A percentile compares a stretch with the other conserved stretches of the same genome.
Evolutionary conservation across 352 stramenopile genomes (phyloP).

Genomic region (Phytophthora uliginosa): DNA sequence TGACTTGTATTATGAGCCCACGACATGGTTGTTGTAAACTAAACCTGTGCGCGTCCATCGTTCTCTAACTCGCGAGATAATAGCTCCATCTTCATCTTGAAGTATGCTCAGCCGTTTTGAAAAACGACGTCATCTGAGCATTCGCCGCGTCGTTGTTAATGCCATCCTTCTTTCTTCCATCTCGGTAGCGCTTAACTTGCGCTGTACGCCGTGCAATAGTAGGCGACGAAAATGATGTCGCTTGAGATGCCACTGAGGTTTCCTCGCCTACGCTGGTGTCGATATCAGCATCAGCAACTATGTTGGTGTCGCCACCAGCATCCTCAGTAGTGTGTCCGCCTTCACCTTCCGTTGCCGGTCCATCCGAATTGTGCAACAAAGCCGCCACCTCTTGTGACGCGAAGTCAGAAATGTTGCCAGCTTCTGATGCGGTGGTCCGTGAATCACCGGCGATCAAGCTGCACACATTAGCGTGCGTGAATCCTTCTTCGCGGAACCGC

Average conservation of each 20-base stretch:
- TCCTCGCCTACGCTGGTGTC: neutral
- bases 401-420: neutral
- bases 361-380: neutral
- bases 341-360: neutral
- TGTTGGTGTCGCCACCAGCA: too few species aligned
- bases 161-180: neutral
- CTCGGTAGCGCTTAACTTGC: neutral
- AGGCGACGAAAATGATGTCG: neutral
- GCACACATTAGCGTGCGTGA: neutral
- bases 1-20: too few species aligned
- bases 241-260: neutral
- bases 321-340: neutral
- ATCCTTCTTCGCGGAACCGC: neutral
- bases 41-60: too few species aligned
- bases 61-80: neutral
- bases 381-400: neutral
- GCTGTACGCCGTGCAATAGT: neutral
- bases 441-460: neutral
- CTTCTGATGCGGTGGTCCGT: neutral
- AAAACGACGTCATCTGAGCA: neutral
- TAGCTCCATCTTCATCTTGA: neutral
- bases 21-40: too few species aligned
- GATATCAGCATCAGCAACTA: neutral
- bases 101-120: neutral
- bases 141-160: neutral